A percentile compares a stretch with the other conserved stretches of the same genome.
Evolutionary conservation across 2,329 filamentous ascomycete genomes (phyloP).

Genomic region (Colletotrichum caudatum): DNA sequence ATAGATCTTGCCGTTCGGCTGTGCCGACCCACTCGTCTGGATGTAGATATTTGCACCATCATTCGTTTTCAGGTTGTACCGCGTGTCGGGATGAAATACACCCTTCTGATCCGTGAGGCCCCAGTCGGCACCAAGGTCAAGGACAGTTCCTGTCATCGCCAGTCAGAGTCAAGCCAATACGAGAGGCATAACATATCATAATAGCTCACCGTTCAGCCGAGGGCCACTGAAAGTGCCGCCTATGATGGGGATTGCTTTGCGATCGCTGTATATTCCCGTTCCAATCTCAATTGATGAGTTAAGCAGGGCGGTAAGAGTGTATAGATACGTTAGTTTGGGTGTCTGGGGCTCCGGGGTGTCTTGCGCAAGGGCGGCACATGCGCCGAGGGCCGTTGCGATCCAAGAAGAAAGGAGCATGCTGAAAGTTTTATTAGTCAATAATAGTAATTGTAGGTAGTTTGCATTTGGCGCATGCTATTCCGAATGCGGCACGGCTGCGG

Average conservation of each 20-base stretch:
- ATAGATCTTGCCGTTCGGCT: conserved; percentile 49
- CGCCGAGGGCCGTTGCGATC: conserved; percentile 1
- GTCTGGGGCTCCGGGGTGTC: not conserved
- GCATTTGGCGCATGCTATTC: not conserved
- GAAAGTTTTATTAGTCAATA: not conserved
- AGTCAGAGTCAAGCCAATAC: not conserved
- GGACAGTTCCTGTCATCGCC: not conserved
- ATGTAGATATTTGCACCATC: conserved; percentile 55
- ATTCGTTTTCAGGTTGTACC: conserved; percentile 54
- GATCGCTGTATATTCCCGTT: not conserved
- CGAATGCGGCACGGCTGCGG: not conserved
- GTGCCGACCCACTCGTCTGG: conserved; percentile 50
- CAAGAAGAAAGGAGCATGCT: conserved; percentile 4
- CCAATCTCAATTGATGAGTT: not conserved
- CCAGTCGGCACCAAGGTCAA: conserved; percentile 51
- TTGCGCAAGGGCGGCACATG: not conserved
- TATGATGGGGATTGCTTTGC: conserved; percentile 48
- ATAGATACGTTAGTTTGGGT: conserved; percentile 4
- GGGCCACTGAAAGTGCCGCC: conserved; percentile 54
- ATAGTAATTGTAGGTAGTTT: too few species aligned
- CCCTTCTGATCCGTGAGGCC: conserved; percentile 52
- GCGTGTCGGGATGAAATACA: conserved; percentile 54
- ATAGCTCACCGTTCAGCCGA: conserved; percentile 42
- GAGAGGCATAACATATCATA: not conserved
- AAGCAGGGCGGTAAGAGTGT: not conserved